These are phyloP conservation scores for Russula emetica DNA, from an alignment of 768 basidiomycete genomes.

Conservation along the genomic window DNA sequence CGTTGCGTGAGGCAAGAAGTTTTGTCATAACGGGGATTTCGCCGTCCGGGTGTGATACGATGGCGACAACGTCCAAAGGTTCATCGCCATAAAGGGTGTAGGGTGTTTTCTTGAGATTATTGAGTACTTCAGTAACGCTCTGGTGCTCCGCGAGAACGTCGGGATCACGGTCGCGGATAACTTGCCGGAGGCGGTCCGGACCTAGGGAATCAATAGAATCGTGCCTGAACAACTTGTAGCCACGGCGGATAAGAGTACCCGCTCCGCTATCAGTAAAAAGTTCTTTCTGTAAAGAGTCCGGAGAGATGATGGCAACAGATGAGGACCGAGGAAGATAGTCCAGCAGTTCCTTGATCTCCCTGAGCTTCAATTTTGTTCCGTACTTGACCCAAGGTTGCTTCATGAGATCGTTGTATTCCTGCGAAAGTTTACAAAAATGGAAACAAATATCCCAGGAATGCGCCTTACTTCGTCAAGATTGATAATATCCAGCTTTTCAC, in stretches of 20 bases:
- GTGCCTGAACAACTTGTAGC: conserved; percentile 96
- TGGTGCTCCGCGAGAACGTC: conserved; percentile 79
- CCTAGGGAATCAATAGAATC: conserved; percentile 76
- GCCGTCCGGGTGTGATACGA: conserved; percentile 87
- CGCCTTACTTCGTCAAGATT: conserved; percentile 86
- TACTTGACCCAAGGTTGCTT: conserved; percentile 99
- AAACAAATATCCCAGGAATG: conserved; percentile 5
- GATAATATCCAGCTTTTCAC: conserved; percentile 93
- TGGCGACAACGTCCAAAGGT: conserved; percentile 89
- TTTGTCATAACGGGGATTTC: conserved; percentile 91
- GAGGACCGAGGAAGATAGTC: conserved; percentile 97
- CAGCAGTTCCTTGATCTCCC: conserved; percentile 98
- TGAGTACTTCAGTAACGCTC: conserved; percentile 84
- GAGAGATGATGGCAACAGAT: conserved; percentile 96
- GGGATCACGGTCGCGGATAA: conserved; percentile 93
- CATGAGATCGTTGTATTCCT: conserved; percentile 97
- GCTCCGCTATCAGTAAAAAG: conserved; percentile 98
- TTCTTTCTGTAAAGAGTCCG: conserved; percentile 90
- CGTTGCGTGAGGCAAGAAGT: conserved; percentile 81
- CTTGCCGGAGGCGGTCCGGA: conserved; percentile 89
- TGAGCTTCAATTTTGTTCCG: conserved; percentile 97
- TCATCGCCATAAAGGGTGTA: conserved; percentile 99
- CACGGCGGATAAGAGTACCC: conserved; percentile 95
- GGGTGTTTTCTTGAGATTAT: conserved; percentile 71
- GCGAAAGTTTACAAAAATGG: conserved; percentile 7